Percentiles rank a stretch among this genome's conserved stretches.
Conservation (phyloP, 192 early-diverging fungal species). For the Umbelopsis vinacea region DNA sequence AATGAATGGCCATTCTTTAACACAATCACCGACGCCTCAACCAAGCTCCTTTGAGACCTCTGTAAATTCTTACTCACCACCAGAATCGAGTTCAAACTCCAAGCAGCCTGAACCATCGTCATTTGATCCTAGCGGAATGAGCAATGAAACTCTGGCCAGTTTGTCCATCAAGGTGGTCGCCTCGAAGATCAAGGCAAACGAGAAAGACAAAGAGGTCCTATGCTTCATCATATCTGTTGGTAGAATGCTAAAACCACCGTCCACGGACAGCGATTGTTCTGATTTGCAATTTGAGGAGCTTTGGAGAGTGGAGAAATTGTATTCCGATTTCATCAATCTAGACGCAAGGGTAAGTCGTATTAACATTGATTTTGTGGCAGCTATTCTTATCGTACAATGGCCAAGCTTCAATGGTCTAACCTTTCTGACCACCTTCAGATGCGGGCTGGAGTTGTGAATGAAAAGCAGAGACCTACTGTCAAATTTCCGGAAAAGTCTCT, state of each 20-base stretch:
- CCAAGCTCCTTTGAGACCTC: background rate
- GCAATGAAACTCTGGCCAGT: slow-evolving; percentile 1
- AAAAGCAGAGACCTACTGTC: slow-evolving; percentile 47
- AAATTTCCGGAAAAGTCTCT: slow-evolving; percentile 83
- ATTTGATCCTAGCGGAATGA: background rate
- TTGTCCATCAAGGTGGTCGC: slow-evolving; percentile 36
- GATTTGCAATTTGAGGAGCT: slow-evolving; percentile 48
- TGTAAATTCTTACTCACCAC: background rate
- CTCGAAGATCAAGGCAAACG: slow-evolving; percentile 63
- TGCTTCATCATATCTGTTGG: slow-evolving; percentile 61
- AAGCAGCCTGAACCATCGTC: background rate
- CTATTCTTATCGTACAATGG: too few species aligned
- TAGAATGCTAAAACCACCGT: background rate
- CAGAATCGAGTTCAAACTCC: background rate
- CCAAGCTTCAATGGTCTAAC: too few species aligned
- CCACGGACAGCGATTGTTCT: slow-evolving; percentile 31
- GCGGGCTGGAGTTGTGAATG: background rate
- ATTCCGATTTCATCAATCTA: slow-evolving; percentile 80
- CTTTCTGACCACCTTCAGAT: background rate
- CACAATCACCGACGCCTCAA: background rate
- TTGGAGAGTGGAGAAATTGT: slow-evolving; percentile 87
- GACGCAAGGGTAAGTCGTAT: slow-evolving; percentile 66
- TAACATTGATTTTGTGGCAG: background rate
- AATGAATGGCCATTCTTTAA: background rate
- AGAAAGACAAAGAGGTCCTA: slow-evolving; percentile 70